Conservation (phyloP, 306 rosid species). For the Quercus suber region DNA sequence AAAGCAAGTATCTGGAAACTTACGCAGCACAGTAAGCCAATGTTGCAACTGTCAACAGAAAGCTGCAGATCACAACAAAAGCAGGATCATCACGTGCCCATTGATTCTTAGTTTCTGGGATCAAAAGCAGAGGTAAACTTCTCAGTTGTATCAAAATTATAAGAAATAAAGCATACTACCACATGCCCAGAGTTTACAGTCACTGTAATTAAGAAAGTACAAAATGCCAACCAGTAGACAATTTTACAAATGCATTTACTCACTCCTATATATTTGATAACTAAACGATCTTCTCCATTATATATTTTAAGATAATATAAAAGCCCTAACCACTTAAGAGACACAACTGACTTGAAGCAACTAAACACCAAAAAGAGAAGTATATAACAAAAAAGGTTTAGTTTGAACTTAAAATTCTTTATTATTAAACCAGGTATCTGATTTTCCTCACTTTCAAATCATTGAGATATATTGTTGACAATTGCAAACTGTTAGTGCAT, state of each 20-base stretch:
- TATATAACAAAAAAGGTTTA: background rate
- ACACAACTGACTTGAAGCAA: background rate
- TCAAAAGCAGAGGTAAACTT: constrained; percentile 23
- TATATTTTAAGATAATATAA: background rate
- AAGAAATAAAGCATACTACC: background rate
- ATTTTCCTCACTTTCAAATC: background rate
- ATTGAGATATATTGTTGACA: background rate
- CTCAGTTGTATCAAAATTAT: background rate
- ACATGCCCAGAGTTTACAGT: background rate
- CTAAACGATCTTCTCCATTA: background rate
- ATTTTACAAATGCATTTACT: background rate
- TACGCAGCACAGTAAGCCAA: constrained; percentile 98
- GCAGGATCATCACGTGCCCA: constrained; percentile 99
- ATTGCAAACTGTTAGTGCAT: background rate
- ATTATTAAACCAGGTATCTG: background rate
- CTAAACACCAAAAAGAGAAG: background rate
- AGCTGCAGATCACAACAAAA: constrained; percentile 97
- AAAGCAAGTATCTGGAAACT: constrained; percentile 45
- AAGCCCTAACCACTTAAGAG: background rate
- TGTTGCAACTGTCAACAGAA: constrained; percentile 83
- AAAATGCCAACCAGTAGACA: background rate
- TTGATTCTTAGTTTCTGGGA: constrained; percentile 98
- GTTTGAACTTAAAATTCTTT: background rate
- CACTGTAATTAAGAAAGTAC: background rate
- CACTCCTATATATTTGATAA: too few species aligned